phyloP scores from a whole-genome alignment of 768 basidiomycete genomes.

The Trametes punicea region DNA sequence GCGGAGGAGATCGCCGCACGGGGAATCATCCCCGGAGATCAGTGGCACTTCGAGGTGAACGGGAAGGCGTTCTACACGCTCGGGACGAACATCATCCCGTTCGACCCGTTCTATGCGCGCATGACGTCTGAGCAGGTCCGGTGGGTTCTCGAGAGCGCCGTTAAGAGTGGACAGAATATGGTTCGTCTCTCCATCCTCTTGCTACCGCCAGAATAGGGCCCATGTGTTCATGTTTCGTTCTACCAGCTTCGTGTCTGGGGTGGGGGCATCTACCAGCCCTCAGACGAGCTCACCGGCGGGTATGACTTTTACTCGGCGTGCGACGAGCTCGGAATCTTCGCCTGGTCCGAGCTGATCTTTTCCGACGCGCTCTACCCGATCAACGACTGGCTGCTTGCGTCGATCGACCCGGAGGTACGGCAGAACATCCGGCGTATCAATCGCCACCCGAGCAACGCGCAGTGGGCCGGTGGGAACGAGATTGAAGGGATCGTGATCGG shows the following conservation, averaged over 20 bases:
- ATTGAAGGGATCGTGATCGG: conserved; percentile 50
- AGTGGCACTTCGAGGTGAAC: conserved; percentile 60
- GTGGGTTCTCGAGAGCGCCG: conserved; percentile 56
- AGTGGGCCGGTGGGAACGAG: conserved; percentile 63
- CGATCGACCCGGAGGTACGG: conserved; percentile 51
- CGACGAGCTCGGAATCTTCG: conserved; percentile 58
- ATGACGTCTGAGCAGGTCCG: conserved; percentile 46
- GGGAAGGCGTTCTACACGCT: conserved; percentile 53
- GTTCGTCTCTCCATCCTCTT: conserved; percentile 30
- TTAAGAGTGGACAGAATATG: conserved; percentile 57
- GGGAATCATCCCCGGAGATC: conserved; percentile 56
- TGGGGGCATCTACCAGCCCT: conserved; percentile 41
- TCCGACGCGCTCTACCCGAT: conserved; percentile 55
- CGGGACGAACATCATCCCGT: conserved; percentile 59
- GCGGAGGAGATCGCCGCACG: conserved; percentile 40
- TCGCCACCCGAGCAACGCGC: conserved; percentile 52
- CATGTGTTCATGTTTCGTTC: background rate
- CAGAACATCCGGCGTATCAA: conserved; percentile 57
- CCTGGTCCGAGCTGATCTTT: conserved; percentile 61
- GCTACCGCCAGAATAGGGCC: background rate
- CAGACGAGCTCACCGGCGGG: conserved; percentile 37
- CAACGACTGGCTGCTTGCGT: conserved; percentile 49
- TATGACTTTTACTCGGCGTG: conserved; percentile 57
- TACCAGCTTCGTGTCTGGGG: conserved; percentile 58
- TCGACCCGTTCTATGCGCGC: conserved; percentile 57